These are phyloP conservation scores for Gamsiella multidivaricata DNA, from an alignment of 192 early-diverging fungal species.

Conservation along the genomic window DNA sequence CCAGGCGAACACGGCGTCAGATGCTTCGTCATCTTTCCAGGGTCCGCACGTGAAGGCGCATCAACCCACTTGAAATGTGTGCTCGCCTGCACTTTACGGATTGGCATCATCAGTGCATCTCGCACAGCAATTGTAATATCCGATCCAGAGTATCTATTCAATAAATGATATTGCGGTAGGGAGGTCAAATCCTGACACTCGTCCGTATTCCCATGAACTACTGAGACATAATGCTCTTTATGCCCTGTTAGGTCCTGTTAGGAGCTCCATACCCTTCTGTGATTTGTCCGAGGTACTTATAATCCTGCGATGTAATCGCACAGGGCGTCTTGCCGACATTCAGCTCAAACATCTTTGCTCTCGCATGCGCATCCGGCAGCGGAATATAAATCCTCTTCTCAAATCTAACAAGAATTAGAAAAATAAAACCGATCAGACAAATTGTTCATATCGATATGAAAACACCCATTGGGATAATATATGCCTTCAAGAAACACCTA, in stretches of 20 bases:
- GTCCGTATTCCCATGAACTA: too few species aligned
- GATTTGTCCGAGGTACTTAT: slow-evolving; percentile 75
- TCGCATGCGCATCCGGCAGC: slow-evolving; percentile 88
- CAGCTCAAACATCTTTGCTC: slow-evolving; percentile 92
- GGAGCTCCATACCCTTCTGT: slow-evolving; percentile 79
- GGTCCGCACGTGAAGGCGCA: slow-evolving; percentile 69
- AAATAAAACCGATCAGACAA: background rate
- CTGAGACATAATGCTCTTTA: too few species aligned
- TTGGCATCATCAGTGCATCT: slow-evolving; percentile 97
- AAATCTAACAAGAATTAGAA: slow-evolving; percentile 65
- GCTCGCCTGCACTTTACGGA: slow-evolving; percentile 94
- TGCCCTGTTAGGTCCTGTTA: too few species aligned
- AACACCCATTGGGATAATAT: too few species aligned
- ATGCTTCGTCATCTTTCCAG: slow-evolving; percentile 59
- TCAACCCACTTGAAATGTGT: slow-evolving; percentile 89
- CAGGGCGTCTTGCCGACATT: slow-evolving; percentile 95
- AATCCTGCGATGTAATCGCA: slow-evolving; percentile 76
- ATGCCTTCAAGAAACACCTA: too few species aligned
- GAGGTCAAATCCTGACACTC: background rate
- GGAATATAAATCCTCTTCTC: slow-evolving; percentile 99
- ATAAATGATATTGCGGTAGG: background rate
- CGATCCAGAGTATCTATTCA: slow-evolving; percentile 86
- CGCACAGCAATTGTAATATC: slow-evolving; percentile 95
- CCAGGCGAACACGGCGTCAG: slow-evolving; percentile 97
- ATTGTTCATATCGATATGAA: too few species aligned